A percentile compares a stretch with the other conserved stretches of the same genome.
These are phyloP conservation scores for Pseudozyma tsukubaensis DNA, from an alignment of 1,284 basidiomycete species.

Conservation along the genomic window DNA sequence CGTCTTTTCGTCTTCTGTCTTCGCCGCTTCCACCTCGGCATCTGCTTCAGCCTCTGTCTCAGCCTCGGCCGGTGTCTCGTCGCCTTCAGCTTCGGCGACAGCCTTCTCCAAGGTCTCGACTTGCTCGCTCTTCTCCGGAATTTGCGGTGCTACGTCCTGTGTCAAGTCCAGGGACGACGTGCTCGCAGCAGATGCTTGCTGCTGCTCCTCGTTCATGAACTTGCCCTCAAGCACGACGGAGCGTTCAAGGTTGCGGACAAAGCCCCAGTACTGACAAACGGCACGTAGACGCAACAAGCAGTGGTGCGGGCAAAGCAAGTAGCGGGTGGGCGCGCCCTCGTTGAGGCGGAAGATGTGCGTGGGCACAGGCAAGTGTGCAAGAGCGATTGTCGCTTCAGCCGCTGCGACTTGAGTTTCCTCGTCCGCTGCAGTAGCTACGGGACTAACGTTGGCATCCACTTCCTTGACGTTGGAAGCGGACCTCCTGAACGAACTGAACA, in stretches of 20 bases:
- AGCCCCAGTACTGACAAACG: slow-evolving; percentile 66
- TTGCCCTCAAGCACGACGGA: slow-evolving; percentile 67
- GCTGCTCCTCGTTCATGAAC: slow-evolving; percentile 48
- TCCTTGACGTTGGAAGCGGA: slow-evolving; percentile 17
- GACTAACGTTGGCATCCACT: slow-evolving; percentile 1
- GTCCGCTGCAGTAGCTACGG: slow-evolving; percentile 9
- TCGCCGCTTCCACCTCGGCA: not conserved
- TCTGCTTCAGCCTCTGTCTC: not conserved
- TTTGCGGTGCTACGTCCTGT: slow-evolving; percentile 7
- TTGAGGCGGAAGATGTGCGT: slow-evolving; percentile 67
- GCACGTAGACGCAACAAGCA: slow-evolving; percentile 62
- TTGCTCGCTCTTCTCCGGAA: slow-evolving; percentile 21
- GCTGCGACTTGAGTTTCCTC: slow-evolving; percentile 5
- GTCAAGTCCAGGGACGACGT: slow-evolving; percentile 19
- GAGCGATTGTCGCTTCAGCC: slow-evolving; percentile 3
- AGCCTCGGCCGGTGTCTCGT: not conserved
- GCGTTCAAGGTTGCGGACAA: slow-evolving; percentile 63
- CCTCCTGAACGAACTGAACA: slow-evolving; percentile 53
- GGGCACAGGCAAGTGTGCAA: slow-evolving; percentile 52
- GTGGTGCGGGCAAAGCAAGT: slow-evolving; percentile 66
- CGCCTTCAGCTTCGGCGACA: slow-evolving; percentile 26
- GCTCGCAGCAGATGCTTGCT: slow-evolving; percentile 11
- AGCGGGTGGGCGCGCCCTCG: slow-evolving; percentile 56
- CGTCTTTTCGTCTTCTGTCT: slow-evolving; percentile 22
- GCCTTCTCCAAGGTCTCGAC: slow-evolving; percentile 38